Evolutionary conservation across 1,284 basidiomycete genomes (phyloP), one percentile per base, ranked within the genome.

Genomic region (Marasmius tenuissimus): DNA sequence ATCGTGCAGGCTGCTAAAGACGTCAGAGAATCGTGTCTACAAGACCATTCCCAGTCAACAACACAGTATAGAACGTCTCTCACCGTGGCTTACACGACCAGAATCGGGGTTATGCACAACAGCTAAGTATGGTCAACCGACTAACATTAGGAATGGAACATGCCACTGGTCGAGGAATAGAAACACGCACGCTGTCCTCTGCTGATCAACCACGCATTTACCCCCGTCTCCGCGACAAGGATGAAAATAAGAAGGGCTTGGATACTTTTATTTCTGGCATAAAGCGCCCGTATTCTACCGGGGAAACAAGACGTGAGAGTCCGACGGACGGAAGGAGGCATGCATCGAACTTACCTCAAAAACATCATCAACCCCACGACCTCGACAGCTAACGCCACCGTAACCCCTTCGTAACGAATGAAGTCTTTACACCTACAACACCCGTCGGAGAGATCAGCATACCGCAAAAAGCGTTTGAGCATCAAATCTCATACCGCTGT

Each of bases 331-430:
- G n/a, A n/a, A 22, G 45, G 2, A 4, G n/a, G 16, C 11, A 10
- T 11, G 14, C 10, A 40, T 27, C 27, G 27, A 12, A 47, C 40
- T 18, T 61, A 78, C 79, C 84, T 79, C 4, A 85, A 65, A 11
- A 85, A 74, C 84, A 87, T 85, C 84, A 86, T 85, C 20, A 83
- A 63, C 2, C 76, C 81, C 0, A 80, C 78, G 7, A 80, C 71
- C 37, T 79, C 76, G 49, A 85, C 78, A 1, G 81, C 84, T 12
- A 80, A 76, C 33, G 82, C 76, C 2, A 80, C 79, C 66, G 81
- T 82, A 51, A 72, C 72, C 0, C 82, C 83, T 68, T 85, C 83
- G 54, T 81, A 85, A 2, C 78, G 76, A 5, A 84, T 79, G 58
- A 83, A 85, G 38, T 71, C 76, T 12, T 65, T 61, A 66, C 84